Base-by-base conservation (phyloP, 441 rosid species). In the Pelargonium australe region DNA sequence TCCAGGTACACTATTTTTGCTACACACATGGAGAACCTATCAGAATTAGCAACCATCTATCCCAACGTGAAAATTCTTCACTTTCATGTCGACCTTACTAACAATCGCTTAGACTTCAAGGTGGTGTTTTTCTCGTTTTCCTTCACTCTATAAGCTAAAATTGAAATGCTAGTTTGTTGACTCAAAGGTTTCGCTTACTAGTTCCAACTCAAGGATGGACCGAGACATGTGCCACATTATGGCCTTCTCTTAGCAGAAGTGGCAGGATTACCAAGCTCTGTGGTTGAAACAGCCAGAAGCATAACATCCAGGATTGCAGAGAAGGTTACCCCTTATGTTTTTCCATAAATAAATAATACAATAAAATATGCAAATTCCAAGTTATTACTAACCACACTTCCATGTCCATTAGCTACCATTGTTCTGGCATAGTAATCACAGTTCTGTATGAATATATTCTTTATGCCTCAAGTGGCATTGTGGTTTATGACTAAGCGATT, bases 1-100 rank as follows among this genome's bases (percentile, higher is more conserved):
- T 77, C 73, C 89, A 92, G 99, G 89, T 92, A 87, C 70, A 86
- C 95, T 44, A 83, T 95, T 78, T 95, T 95, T 74, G 91, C 99
- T 37, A 91, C 96, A 49, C 99, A 91, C 72, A 91, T 90, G 95
- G 96, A 95, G 82, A 87, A 84, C 76, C 84, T 92, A n/a, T 82
- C 89, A 1, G 96, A 87, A 83, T 82, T 92, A 64, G 94, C 98
- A 62, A 86, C 92, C 64, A 83, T 92, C 70, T 89, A 95, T 71
- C 97, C 99, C 40, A 92, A 90, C 74, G 91, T 87, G 75, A 95
- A 89, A 83, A 80, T 90, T 75, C 88, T 90, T 76, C 97, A 87
- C 81, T 90, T 95, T 23, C 69, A 84, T 23, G 99, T 95, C 64
- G 95, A 84, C 74, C 75, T 84, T 70, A 85, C 73, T 75, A 88